Base-by-base conservation (phyloP, 306 rosid species). In the Cucumis hystrix region DNA sequence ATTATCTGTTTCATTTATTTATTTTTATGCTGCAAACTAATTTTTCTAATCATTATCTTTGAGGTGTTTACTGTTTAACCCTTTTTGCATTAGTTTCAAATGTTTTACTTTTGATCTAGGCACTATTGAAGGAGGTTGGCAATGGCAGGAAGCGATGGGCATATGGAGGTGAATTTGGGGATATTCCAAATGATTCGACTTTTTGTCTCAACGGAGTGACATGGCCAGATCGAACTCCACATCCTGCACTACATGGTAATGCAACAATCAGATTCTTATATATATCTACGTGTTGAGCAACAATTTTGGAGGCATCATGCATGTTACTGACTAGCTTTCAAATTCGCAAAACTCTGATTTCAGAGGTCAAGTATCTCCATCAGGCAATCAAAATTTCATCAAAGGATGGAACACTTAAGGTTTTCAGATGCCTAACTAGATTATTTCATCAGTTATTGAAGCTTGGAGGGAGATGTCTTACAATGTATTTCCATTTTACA, bases 91-190 rank as follows among this genome's bases (percentile, higher is more conserved):
- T 21, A 28, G 11, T 28, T 64, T 78, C 37, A 49, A 63, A 25
- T 8, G 41, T 8, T 30, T 35, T 47, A 13, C 45, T 51, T 63
- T 79, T 52, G 40, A 25, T 80, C 66, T 70, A 95, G 98, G 97
- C 79, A 30, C 83, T 95, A 37, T 62, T 85, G 84, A 95, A 92
- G 82, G 90, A 74, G 18, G 77, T 80, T 57, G 79, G 11, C 56
- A 86, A 86, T 54, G 94, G 91, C 62, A 86, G 75, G 76, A 89
- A 95, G 84, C 87, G 47, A 45, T 95, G 98, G 98, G 98, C 97
- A 77, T 92, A 94, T 86, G 98, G 98, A 70, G 98, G 98, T 83
- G 97, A 94, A 77, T 94, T 90, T 25, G 98, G 97, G 59, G 98
- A 94, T 64, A 70, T 84, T 78, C 93, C 97, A n/a, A 90, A 92